Evolutionary conservation across 805 yeast genomes (phyloP), one percentile per base, ranked within the genome.

Genomic region (Schwanniomyces vanrijiae): DNA sequence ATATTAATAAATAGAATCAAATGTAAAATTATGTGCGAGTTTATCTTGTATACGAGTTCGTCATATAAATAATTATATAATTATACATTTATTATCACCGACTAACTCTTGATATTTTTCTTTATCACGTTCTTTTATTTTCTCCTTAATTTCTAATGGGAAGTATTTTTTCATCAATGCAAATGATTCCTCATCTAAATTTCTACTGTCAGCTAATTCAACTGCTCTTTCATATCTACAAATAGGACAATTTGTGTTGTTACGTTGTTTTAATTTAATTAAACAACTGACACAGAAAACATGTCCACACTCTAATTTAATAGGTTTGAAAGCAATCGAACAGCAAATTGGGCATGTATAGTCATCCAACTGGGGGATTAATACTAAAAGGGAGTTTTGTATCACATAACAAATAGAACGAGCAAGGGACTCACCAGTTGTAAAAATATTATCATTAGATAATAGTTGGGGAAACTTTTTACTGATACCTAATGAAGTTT

Each of bases 281-380:
- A 86, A 62, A 55, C 94, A 86, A 41, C 91, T 66, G 3, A 86
- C 81, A 60, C 94, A 86, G 61, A 86, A 86, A 18, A 84, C 66
- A 59, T 86, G 94, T 1, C 76, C 76, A 61, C 94, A 86, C 8
- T 63, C 66, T 13, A 86, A 66, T 41, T 82, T 66, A 41, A 86
- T 82, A 2, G 94, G 94, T 55, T 85, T 84, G 65, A 76, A 86
- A 0, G 90, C 90, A 40, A 86, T 75, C 2, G 80, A 74, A 61
- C 80, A 77, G 59, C 94, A 86, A 8, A 86, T 81, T 1, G 91
- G 89, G 59, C 94, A 86, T 1, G 81, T 68, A 56, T 85, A 86
- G 60, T 87, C 92, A 42, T 86, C 91, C 4, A 87, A 65, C 60
- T 85, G 91, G 1, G 94, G 94, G 1, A 85, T 68, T 1, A 86